These are phyloP conservation scores for Mortierella sp. DNA, from an alignment of 371 early-diverging fungal genomes.

Conservation along the genomic window DNA sequence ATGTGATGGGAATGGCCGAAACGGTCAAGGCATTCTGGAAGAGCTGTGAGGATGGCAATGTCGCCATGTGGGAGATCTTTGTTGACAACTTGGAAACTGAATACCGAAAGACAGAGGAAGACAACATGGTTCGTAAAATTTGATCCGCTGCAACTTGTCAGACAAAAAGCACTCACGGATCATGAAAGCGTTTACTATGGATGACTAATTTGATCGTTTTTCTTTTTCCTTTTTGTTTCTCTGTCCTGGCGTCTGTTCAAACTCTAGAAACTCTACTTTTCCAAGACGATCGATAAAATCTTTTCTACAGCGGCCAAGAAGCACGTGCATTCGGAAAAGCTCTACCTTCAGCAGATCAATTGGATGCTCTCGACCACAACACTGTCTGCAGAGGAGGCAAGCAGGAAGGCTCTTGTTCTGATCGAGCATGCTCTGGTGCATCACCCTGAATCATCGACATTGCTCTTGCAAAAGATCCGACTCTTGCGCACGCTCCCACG, in stretches of 20 bases:
- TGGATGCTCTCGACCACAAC: conserved; percentile 57
- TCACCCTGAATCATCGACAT: conserved; percentile 53
- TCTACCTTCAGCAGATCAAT: conserved; percentile 58
- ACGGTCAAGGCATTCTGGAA: conserved; percentile 42
- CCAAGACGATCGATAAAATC: conserved; percentile 57
- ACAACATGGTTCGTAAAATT: conserved; percentile 58
- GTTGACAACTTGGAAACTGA: conserved; percentile 67
- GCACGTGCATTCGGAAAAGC: conserved; percentile 51
- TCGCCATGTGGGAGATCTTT: conserved; percentile 70
- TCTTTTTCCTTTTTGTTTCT: background rate
- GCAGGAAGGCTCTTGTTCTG: conserved; percentile 48
- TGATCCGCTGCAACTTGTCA: conserved; percentile 2
- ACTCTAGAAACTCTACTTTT: conserved; percentile 64
- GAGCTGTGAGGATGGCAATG: conserved; percentile 34
- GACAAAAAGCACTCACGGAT: too few species aligned
- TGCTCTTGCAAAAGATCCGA: conserved; percentile 58
- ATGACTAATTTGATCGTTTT: background rate
- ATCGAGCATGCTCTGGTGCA: conserved; percentile 54
- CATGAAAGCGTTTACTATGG: conserved; percentile 7
- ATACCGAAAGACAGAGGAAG: conserved; percentile 59
- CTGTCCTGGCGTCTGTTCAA: too few species aligned
- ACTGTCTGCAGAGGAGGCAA: conserved; percentile 28
- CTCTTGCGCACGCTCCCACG: conserved; percentile 31
- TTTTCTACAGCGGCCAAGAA: conserved; percentile 58
- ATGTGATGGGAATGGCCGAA: conserved; percentile 27